Percentiles rank a stretch among this genome's conserved stretches.
phyloP scores from a whole-genome alignment of 345 rosid genomes.

The Laguncularia racemosa region DNA sequence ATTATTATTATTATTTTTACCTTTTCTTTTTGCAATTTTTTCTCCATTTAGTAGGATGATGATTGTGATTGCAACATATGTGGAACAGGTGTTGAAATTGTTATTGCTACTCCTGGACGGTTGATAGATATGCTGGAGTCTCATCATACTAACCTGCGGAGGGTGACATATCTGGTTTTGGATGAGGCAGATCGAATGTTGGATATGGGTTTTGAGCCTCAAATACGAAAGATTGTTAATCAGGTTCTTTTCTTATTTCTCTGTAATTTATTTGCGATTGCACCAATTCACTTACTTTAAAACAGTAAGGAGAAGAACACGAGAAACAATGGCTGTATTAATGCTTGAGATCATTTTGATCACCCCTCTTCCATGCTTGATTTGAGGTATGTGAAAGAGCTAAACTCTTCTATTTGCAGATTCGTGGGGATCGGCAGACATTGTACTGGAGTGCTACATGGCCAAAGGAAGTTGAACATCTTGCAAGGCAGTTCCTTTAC shows the following conservation, averaged over 20 bases:
- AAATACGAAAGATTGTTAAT: constrained; percentile 78
- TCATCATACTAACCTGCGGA: constrained; percentile 80
- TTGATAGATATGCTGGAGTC: constrained; percentile 98
- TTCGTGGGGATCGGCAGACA: constrained; percentile 96
- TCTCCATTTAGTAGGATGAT: not conserved
- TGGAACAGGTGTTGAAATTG: constrained; percentile 81
- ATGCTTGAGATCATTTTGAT: not conserved
- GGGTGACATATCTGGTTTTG: constrained; percentile 95
- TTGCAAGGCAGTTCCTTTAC: constrained; percentile 83
- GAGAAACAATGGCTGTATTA: not conserved
- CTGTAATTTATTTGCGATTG: not conserved
- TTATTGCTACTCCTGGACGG: constrained; percentile 99
- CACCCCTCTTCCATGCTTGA: not conserved
- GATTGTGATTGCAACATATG: not conserved
- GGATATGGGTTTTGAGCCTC: constrained; percentile 99
- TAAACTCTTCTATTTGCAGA: constrained; percentile 32
- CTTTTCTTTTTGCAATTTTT: constrained; percentile 5
- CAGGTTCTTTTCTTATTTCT: constrained; percentile 38
- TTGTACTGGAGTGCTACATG: constrained; percentile 99
- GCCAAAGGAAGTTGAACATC: constrained; percentile 98
- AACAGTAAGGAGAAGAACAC: too few species aligned
- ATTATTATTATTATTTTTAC: constrained; percentile 3
- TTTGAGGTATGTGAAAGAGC: not conserved
- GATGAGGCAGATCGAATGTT: constrained; percentile 99
- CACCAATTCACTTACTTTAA: too few species aligned